phyloP scores from a whole-genome alignment of 192 early-diverging fungal species.

The Backusella psychrophila region DNA sequence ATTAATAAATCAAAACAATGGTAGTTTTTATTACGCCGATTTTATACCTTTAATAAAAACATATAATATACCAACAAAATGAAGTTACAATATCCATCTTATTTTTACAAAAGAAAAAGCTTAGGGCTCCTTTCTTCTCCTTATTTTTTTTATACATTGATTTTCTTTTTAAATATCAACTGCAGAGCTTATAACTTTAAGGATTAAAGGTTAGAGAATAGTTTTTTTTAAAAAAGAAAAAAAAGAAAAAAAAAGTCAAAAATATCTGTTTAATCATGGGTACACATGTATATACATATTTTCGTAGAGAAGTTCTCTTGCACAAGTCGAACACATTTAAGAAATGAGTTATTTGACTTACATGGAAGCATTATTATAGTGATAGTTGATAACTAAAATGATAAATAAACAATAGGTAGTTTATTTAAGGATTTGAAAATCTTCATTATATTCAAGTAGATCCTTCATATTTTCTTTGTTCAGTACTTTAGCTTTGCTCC shows the following conservation, averaged over 20 bases:
- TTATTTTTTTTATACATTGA: not conserved
- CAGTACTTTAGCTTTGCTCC: too few relatives aligned
- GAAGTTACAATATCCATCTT: not conserved
- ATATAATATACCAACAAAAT: not conserved
- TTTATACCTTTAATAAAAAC: not conserved
- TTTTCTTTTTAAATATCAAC: not conserved
- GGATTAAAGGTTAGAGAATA: not conserved
- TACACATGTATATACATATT: not conserved
- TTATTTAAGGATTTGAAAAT: too few relatives aligned
- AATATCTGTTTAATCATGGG: not conserved
- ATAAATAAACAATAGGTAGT: too few relatives aligned
- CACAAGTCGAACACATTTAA: too few relatives aligned
- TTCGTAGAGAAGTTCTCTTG: too few relatives aligned
- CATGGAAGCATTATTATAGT: too few relatives aligned
- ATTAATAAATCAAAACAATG: not conserved
- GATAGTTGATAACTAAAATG: too few relatives aligned
- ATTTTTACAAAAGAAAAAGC: not conserved
- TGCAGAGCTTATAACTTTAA: not conserved
- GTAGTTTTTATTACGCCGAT: not conserved
- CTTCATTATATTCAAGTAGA: too few relatives aligned
- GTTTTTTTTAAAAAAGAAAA: too few relatives aligned
- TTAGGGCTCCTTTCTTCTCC: not conserved
- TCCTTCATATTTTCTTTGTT: too few relatives aligned
- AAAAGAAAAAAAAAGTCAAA: not conserved
- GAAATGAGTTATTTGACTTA: too few relatives aligned